Conservation (phyloP, 2,329 filamentous ascomycete genomes). For the Fusarium nelsonii region DNA sequence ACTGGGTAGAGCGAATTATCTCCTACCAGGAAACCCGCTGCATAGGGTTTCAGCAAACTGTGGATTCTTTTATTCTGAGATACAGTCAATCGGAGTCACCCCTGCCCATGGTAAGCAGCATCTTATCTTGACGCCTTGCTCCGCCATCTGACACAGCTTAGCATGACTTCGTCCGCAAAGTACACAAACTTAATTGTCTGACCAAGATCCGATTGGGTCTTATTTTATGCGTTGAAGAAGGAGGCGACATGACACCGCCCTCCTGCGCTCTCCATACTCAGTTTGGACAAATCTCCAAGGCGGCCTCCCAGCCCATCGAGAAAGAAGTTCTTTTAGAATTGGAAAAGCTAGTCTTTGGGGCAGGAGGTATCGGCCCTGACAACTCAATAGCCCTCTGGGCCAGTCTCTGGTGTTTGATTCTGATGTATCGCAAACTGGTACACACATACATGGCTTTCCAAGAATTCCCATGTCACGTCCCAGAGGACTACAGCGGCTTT, state of each 20-base stretch:
- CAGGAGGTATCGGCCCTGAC: slow-evolving; percentile 40
- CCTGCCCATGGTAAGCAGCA: slow-evolving; percentile 44
- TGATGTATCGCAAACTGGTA: slow-evolving; percentile 49
- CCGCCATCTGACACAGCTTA: slow-evolving; percentile 18
- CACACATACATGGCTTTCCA: slow-evolving; percentile 48
- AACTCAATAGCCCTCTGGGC: slow-evolving; percentile 48
- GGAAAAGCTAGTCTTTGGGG: slow-evolving; percentile 47
- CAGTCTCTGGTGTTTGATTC: slow-evolving; percentile 47
- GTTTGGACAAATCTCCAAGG: slow-evolving; percentile 48
- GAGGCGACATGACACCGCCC: slow-evolving; percentile 42
- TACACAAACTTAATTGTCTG: slow-evolving; percentile 47
- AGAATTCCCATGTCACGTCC: slow-evolving; percentile 48
- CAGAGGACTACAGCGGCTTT: slow-evolving; percentile 48
- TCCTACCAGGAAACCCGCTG: slow-evolving; percentile 42
- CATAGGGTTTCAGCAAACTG: slow-evolving; percentile 48
- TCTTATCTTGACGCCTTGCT: neutral
- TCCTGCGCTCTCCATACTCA: slow-evolving; percentile 49
- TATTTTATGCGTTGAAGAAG: slow-evolving; percentile 44
- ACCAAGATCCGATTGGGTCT: slow-evolving; percentile 47
- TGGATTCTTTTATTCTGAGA: slow-evolving; percentile 47
- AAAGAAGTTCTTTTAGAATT: slow-evolving; percentile 45
- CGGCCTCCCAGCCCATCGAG: slow-evolving; percentile 46
- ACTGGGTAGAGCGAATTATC: slow-evolving; percentile 47
- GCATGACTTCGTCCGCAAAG: slow-evolving; percentile 45
- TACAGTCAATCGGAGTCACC: slow-evolving; percentile 41